Evolutionary conservation across 73 alveolate species (phyloP).

Genomic region (Diophrys appendiculata): DNA sequence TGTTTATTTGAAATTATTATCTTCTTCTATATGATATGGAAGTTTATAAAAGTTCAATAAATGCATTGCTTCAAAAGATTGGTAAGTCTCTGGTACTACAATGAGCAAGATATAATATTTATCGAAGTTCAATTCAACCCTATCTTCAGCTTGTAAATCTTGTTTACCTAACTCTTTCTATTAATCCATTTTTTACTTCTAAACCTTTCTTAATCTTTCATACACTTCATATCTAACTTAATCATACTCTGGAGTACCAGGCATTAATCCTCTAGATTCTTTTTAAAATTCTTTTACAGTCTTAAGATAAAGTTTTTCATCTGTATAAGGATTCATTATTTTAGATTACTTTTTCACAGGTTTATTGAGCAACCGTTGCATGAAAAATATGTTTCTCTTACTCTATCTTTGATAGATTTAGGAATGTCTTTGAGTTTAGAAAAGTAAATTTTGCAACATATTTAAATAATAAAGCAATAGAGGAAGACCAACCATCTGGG

Average conservation of each 20-base stretch:
- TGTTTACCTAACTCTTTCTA: no score
- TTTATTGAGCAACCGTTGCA: conserved; percentile 31
- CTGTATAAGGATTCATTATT: conserved; percentile 14
- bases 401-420: no score
- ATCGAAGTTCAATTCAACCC: conserved; percentile 38
- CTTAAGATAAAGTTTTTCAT: conserved; percentile 23
- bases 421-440: no score
- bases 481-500: no score
- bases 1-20: conserved; percentile 14
- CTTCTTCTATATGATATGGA: neutral
- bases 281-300: conserved; percentile 34
- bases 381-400: conserved; percentile 16
- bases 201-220: conserved; percentile 15
- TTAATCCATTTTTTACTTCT: no score
- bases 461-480: no score
- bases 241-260: conserved; percentile 32
- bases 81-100: conserved; percentile 48
- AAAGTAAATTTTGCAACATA: no score
- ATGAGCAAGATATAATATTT: conserved; percentile 33
- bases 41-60: conserved; percentile 34
- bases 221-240: conserved; percentile 13
- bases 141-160: no score
- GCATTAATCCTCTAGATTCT: conserved; percentile 30
- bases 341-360: conserved; percentile 11
- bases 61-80: conserved; percentile 48